phyloP scores from a whole-genome alignment of 2,329 filamentous ascomycete genomes.

The Claviceps sorghi region DNA sequence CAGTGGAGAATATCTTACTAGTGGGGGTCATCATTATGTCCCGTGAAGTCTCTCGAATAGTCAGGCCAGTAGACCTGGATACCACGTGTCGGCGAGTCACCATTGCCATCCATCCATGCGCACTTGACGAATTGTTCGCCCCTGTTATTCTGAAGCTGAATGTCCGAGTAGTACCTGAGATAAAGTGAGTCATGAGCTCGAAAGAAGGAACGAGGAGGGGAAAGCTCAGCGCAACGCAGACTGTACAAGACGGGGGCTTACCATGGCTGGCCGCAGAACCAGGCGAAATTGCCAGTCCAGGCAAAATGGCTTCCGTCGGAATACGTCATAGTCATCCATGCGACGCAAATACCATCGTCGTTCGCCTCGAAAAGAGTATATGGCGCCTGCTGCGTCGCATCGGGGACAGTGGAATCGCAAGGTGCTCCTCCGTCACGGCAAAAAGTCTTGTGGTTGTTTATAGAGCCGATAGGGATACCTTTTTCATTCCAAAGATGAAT shows the following conservation, averaged over 20 bases:
- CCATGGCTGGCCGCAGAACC: not conserved
- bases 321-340: not conserved
- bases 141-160: not conserved
- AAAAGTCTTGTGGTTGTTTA: too few relatives aligned
- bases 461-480: too few relatives aligned
- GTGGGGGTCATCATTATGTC: too few relatives aligned
- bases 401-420: not conserved
- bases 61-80: not conserved
- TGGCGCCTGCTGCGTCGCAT: not conserved
- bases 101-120: not conserved
- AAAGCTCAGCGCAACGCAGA: too few relatives aligned
- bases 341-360: not conserved
- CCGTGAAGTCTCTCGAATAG: too few relatives aligned
- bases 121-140: too few relatives aligned
- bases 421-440: too few relatives aligned
- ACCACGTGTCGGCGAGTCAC: not conserved
- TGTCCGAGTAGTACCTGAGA: constrained; percentile 1
- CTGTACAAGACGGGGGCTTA: too few relatives aligned
- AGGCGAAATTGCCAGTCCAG: not conserved
- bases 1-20: too few relatives aligned
- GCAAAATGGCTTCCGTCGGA: not conserved
- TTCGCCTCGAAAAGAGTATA: not conserved
- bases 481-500: too few relatives aligned
- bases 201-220: not conserved
- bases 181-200: not conserved